A percentile compares a stretch with the other conserved stretches of the same genome.
These are phyloP conservation scores for Suillus sp. DNA, from an alignment of 768 basidiomycete species.

Conservation along the genomic window DNA sequence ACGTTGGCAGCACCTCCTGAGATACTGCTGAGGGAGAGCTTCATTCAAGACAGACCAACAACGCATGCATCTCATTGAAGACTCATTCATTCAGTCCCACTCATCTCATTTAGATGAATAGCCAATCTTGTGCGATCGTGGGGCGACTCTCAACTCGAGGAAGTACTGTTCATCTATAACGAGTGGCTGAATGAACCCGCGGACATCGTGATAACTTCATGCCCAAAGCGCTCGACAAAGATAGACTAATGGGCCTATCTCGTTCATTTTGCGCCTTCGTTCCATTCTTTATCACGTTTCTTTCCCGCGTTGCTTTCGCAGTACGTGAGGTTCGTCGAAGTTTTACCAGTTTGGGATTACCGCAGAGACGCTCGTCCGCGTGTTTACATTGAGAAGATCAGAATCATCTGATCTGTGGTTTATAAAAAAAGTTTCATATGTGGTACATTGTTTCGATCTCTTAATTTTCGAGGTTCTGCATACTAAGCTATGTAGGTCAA, in stretches of 20 bases:
- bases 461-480: not conserved
- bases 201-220: conserved; percentile 9
- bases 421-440: conserved; percentile 2
- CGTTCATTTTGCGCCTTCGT: not conserved
- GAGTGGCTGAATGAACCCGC: conserved; percentile 3
- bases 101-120: conserved; percentile 5
- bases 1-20: conserved; percentile 3
- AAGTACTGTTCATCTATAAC: not conserved
- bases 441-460: conserved; percentile 3
- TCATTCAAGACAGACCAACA: conserved; percentile 6
- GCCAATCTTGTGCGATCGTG: conserved; percentile 3
- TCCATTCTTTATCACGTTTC: not conserved
- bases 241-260: conserved; percentile 7
- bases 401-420: not conserved
- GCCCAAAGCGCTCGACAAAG: conserved; percentile 1
- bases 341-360: not conserved
- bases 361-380: conserved; percentile 5
- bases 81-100: conserved; percentile 2
- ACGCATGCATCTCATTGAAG: conserved; percentile 8
- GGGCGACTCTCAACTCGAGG: not conserved
- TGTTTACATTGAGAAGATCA: conserved; percentile 1
- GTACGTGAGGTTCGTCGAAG: not conserved
- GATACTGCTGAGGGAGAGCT: not conserved
- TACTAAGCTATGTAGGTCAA: not conserved
- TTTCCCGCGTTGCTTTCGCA: conserved; percentile 12